A percentile compares a stretch with the other conserved stretches of the same genome.
These are phyloP conservation scores for Lactarius hatsudake DNA, from an alignment of 768 basidiomycete genomes.

Conservation along the genomic window DNA sequence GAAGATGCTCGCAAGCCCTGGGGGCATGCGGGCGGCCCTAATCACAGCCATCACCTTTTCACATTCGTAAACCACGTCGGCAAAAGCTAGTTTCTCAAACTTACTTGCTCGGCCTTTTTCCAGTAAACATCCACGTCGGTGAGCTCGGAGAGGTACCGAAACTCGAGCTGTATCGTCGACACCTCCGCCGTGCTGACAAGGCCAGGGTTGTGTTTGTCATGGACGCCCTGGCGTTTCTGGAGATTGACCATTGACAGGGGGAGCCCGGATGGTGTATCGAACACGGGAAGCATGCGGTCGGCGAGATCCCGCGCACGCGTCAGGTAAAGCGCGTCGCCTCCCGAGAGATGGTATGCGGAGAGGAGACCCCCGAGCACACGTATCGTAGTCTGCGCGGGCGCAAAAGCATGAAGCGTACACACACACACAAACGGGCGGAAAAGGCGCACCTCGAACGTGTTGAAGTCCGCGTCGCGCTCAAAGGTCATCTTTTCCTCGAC, in stretches of 20 bases:
- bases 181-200: conserved; percentile 81
- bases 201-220: conserved; percentile 55
- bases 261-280: conserved; percentile 78
- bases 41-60: conserved; percentile 67
- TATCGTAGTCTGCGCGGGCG: conserved; percentile 71
- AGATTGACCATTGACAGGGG: conserved; percentile 83
- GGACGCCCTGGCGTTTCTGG: conserved; percentile 53
- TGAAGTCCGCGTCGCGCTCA: conserved; percentile 74
- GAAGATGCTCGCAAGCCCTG: conserved; percentile 82
- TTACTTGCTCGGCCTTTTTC: conserved; percentile 72
- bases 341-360: conserved; percentile 78
- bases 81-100: background rate
- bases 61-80: background rate
- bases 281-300: conserved; percentile 79
- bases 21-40: conserved; percentile 55
- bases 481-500: conserved; percentile 65
- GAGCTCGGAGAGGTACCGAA: conserved; percentile 79
- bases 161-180: conserved; percentile 87
- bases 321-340: conserved; percentile 64
- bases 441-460: conserved; percentile 80
- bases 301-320: conserved; percentile 79
- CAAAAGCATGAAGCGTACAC: conserved; percentile 1
- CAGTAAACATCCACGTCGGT: conserved; percentile 80
- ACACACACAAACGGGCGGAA: background rate
- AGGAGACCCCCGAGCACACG: conserved; percentile 88